Evolutionary conservation across 2,329 filamentous ascomycete genomes (phyloP).

Genomic region (Trichoderma citrinoviride): DNA sequence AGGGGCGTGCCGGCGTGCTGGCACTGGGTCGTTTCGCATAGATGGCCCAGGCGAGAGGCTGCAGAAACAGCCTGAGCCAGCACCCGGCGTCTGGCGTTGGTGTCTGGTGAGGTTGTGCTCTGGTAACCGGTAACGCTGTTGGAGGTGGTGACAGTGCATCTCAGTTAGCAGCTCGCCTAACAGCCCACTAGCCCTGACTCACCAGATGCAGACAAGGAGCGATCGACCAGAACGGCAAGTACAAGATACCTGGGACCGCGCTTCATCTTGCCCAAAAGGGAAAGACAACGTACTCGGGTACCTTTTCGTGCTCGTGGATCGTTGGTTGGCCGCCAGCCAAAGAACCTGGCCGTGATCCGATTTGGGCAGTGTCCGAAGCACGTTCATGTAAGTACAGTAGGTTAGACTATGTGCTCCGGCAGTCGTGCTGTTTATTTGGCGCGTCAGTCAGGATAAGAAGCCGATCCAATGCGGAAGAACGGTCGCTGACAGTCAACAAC

Average conservation of each 20-base stretch:
- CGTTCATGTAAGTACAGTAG: too few species aligned
- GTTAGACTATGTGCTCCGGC: too few species aligned
- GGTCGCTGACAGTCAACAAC: background rate
- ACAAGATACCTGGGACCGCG: slow-evolving; percentile 4
- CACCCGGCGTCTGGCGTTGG: background rate
- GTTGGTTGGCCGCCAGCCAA: background rate
- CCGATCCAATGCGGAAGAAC: background rate
- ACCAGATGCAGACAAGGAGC: slow-evolving; percentile 5
- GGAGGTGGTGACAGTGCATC: slow-evolving; percentile 10
- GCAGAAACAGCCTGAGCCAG: background rate
- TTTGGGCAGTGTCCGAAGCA: slow-evolving; percentile 3
- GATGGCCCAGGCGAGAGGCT: background rate
- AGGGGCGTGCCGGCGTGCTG: background rate
- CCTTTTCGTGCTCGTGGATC: too few species aligned
- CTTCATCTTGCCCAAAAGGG: slow-evolving; percentile 12
- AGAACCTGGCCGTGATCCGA: background rate
- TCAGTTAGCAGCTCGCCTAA: background rate
- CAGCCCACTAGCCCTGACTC: background rate
- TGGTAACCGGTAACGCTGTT: background rate
- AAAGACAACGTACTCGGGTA: slow-evolving; percentile 9
- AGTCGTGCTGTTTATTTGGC: slow-evolving; percentile 2
- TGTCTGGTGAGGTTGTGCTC: background rate
- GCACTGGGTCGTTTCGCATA: background rate
- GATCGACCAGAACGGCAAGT: slow-evolving; percentile 14
- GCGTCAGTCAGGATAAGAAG: background rate